Conservation (phyloP, 2,329 filamentous ascomycete species). For the Pyrenophora seminiperda region DNA sequence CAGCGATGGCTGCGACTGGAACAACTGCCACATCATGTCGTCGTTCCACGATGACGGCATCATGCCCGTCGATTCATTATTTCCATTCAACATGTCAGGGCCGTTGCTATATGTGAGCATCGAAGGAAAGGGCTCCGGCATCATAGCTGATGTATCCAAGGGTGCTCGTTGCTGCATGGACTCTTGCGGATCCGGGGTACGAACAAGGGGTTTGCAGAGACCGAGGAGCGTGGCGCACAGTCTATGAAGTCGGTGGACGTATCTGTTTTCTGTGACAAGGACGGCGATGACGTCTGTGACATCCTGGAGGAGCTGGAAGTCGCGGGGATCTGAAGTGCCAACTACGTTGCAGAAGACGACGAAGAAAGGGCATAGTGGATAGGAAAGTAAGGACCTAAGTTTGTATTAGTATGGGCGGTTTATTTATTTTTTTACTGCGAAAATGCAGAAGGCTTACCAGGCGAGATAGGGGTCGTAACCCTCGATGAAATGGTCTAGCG, state of each 20-base stretch:
- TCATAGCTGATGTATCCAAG: neutral
- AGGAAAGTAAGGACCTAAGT: conserved; percentile 41
- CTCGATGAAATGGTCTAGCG: conserved; percentile 36
- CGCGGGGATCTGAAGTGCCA: conserved; percentile 37
- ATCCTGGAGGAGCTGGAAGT: conserved; percentile 40
- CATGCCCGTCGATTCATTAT: conserved; percentile 5
- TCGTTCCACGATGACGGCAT: conserved; percentile 37
- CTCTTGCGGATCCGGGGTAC: neutral
- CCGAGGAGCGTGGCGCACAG: conserved; percentile 37
- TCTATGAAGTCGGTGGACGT: conserved; percentile 34
- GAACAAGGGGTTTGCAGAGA: conserved; percentile 39
- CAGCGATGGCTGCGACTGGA: conserved; percentile 41
- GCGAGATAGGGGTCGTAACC: conserved; percentile 38
- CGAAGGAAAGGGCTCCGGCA: neutral
- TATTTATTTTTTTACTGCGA: too few species aligned
- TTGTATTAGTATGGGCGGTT: conserved; percentile 12
- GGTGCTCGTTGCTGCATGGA: neutral
- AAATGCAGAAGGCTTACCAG: conserved; percentile 23
- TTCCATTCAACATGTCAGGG: neutral
- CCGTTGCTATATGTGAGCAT: conserved; percentile 2
- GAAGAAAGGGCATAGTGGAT: conserved; percentile 43
- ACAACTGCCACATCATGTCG: conserved; percentile 44
- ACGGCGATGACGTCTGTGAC: conserved; percentile 36
- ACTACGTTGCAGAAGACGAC: conserved; percentile 47
- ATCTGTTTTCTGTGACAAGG: conserved; percentile 38